phyloP scores from a whole-genome alignment of 2,329 filamentous ascomycete species.

The Penicillium sp. region DNA sequence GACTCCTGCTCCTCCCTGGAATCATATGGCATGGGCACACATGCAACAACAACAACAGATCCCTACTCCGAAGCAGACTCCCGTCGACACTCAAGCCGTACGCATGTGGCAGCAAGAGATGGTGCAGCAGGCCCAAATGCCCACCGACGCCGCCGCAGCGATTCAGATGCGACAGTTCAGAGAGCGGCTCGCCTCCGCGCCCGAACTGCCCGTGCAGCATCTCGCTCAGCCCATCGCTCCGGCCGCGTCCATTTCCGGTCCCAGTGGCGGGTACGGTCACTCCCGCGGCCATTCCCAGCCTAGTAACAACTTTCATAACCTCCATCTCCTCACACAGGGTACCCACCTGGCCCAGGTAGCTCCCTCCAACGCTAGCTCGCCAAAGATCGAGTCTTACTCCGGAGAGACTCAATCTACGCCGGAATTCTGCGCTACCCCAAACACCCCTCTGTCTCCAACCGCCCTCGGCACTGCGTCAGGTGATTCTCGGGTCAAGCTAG shows the following conservation, averaged over 20 bases:
- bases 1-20: conserved; percentile 24
- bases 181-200: conserved; percentile 41
- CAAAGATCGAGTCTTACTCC: conserved; percentile 29
- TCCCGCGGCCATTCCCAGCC: conserved; percentile 31
- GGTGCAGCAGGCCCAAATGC: conserved; percentile 31
- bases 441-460: conserved; percentile 35
- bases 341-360: conserved; percentile 22
- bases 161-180: conserved; percentile 35
- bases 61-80: conserved; percentile 26
- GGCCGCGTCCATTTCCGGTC: conserved; percentile 27
- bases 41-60: conserved; percentile 34
- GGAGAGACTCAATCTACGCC: conserved; percentile 38
- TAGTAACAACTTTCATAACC: conserved; percentile 24
- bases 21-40: conserved; percentile 28
- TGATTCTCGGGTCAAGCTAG: conserved; percentile 18
- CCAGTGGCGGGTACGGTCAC: conserved; percentile 21
- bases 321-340: conserved; percentile 29
- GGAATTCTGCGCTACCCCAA: conserved; percentile 39
- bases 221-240: conserved; percentile 12
- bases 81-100: conserved; percentile 27
- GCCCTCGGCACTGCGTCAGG: conserved; percentile 16
- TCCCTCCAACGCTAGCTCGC: conserved; percentile 24
- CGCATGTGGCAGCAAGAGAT: conserved; percentile 35
- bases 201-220: conserved; percentile 36
- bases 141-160: conserved; percentile 15